Evolutionary conservation across 1,284 basidiomycete species (phyloP).

Genomic region (Irpex rosettiformis): DNA sequence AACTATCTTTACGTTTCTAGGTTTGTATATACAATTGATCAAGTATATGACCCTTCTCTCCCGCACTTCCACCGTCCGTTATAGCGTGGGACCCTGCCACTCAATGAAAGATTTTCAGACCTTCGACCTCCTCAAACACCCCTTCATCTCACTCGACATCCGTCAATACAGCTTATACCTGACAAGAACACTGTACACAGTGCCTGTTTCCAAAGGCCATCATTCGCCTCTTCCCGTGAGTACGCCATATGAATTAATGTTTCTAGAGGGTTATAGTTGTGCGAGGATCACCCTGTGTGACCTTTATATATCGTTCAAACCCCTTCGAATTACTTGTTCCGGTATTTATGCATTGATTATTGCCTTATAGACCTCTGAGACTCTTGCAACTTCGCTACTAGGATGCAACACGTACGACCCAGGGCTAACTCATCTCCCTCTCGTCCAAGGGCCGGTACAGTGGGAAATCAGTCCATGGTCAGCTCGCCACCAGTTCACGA

Average conservation of each 20-base stretch:
- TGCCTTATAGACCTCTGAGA: too few species aligned
- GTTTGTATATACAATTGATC: not conserved
- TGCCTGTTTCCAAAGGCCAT: not conserved
- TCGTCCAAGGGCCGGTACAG: slow-evolving; percentile 1
- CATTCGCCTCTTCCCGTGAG: not conserved
- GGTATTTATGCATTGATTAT: too few species aligned
- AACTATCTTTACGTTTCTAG: not conserved
- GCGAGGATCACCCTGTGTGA: not conserved
- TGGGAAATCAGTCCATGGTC: not conserved
- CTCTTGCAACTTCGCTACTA: too few species aligned
- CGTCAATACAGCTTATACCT: not conserved
- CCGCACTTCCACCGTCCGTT: slow-evolving; percentile 17
- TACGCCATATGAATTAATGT: not conserved
- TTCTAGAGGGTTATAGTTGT: not conserved
- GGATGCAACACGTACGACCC: slow-evolving; percentile 11
- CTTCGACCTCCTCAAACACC: not conserved
- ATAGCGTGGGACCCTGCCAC: slow-evolving; percentile 9
- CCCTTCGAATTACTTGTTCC: too few species aligned
- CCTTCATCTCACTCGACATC: not conserved
- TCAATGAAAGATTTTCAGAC: not conserved
- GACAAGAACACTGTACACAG: not conserved
- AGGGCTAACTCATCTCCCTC: slow-evolving; percentile 16
- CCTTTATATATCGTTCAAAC: too few species aligned
- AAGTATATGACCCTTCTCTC: slow-evolving; percentile 15
- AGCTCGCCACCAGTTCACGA: too few species aligned